These are phyloP conservation scores for Blastomyces percursus DNA, from an alignment of 2,329 filamentous ascomycete genomes.

Conservation along the genomic window DNA sequence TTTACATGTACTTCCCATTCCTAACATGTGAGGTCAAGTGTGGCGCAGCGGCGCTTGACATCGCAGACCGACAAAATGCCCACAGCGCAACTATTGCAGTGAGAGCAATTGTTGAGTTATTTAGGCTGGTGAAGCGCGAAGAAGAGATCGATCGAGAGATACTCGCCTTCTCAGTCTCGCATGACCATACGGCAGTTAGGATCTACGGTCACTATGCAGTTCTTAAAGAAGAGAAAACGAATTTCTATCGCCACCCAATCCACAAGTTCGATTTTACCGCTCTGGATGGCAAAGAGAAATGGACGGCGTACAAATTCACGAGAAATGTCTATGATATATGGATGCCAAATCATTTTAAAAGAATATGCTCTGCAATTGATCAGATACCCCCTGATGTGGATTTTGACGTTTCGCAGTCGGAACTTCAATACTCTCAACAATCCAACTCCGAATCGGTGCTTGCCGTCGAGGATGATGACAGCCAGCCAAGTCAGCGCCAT, in stretches of 20 bases:
- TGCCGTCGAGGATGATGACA: too few species aligned
- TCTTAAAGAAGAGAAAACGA: constrained; percentile 22
- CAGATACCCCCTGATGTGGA: too few species aligned
- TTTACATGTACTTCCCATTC: too few species aligned
- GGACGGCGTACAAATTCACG: constrained; percentile 25
- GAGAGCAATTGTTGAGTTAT: background rate
- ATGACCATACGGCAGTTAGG: constrained; percentile 21
- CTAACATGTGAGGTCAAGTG: too few species aligned
- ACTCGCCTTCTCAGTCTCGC: background rate
- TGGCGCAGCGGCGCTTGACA: too few species aligned
- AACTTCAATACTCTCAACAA: too few species aligned
- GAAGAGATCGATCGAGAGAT: background rate
- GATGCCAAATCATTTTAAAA: constrained; percentile 16
- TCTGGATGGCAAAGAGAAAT: constrained; percentile 24
- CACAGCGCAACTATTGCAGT: too few species aligned
- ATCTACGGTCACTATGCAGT: constrained; percentile 36
- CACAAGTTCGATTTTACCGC: constrained; percentile 23
- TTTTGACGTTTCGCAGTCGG: background rate
- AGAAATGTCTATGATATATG: constrained; percentile 28
- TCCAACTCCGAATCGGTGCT: too few species aligned
- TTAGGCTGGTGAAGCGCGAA: background rate
- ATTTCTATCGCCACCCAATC: constrained; percentile 33
- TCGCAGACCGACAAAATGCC: too few species aligned
- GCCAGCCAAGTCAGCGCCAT: too few species aligned
- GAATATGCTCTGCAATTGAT: background rate